phyloP scores from a whole-genome alignment of 2,329 filamentous ascomycete genomes.

The Colletotrichum truncatum region DNA sequence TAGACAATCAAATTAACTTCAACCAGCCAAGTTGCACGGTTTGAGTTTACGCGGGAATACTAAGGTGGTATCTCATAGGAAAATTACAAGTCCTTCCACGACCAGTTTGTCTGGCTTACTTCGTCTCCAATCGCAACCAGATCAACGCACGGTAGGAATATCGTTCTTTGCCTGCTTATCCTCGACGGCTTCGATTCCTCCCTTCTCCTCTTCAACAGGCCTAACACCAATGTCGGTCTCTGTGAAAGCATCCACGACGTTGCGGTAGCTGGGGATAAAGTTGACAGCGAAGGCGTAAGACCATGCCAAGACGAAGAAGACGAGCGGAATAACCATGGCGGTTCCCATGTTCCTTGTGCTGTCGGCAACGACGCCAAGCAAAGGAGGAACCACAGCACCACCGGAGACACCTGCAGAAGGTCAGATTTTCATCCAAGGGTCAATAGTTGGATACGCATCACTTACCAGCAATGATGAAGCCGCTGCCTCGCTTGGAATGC shows the following conservation, averaged over 20 bases:
- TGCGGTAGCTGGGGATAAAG: conserved; percentile 70
- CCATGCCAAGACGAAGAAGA: conserved; percentile 66
- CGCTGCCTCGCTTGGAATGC: conserved; percentile 80
- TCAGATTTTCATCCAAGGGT: conserved; percentile 61
- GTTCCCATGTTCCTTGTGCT: conserved; percentile 56
- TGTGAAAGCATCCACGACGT: conserved; percentile 68
- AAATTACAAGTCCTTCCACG: background rate
- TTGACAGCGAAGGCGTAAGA: conserved; percentile 70
- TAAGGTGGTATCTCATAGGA: background rate
- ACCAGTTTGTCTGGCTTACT: background rate
- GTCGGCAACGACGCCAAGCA: conserved; percentile 72
- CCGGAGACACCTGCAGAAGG: conserved; percentile 72
- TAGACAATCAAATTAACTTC: too few relatives aligned
- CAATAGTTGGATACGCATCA: background rate
- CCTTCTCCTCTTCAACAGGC: conserved; percentile 31
- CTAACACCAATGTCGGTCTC: conserved; percentile 53
- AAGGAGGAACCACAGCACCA: conserved; percentile 77
- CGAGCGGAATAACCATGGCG: conserved; percentile 73
- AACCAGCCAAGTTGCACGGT: too few relatives aligned
- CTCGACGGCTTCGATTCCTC: conserved; percentile 16
- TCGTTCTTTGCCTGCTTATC: conserved; percentile 17
- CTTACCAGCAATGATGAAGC: conserved; percentile 64
- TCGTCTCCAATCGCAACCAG: too few relatives aligned
- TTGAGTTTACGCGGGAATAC: too few relatives aligned
- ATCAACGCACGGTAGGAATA: background rate